These are phyloP conservation scores for Erysimum cheiranthoides DNA, from an alignment of 345 rosid species.

Conservation along the genomic window DNA sequence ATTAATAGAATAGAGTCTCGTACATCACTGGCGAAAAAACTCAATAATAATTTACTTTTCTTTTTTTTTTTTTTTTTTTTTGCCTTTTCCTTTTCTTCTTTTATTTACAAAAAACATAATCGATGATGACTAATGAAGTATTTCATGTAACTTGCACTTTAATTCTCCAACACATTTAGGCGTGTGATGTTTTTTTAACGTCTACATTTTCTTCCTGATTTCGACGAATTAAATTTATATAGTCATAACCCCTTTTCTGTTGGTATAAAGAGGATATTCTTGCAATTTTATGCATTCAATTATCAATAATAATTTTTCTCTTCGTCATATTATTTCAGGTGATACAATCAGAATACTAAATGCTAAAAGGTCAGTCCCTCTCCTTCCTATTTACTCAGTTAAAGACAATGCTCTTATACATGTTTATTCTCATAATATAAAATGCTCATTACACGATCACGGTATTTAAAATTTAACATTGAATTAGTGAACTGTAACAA, in stretches of 20 bases:
- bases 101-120: not conserved
- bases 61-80: too few species aligned
- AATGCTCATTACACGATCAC: not conserved
- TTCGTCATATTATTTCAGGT: conserved; percentile 2
- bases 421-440: not conserved
- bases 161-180: not conserved
- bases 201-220: not conserved
- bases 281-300: not conserved
- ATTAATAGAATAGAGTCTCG: not conserved
- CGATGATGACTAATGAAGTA: conserved; percentile 6
- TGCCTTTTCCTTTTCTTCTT: not conserved
- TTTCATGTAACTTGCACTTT: conserved; percentile 18
- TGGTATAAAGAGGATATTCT: not conserved
- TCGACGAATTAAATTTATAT: not conserved
- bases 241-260: not conserved
- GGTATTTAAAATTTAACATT: not conserved
- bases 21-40: not conserved
- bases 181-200: not conserved
- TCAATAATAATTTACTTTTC: not conserved
- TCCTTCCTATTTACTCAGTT: conserved; percentile 5
- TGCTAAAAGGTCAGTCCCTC: conserved; percentile 14
- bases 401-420: not conserved
- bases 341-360: conserved; percentile 9
- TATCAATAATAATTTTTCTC: not conserved
- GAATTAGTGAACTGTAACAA: not conserved